Percentiles rank a stretch among this genome's conserved stretches.
phyloP scores from a whole-genome alignment of 176 grass and related monocot species.

The Triticum aestivum region IWGSC_CS_RefSeq_v2.1 NC_057804.1:138882123-138882622 shows the following conservation, averaged over 20 bases:
- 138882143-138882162: slow-evolving; percentile 10
- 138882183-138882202: background rate
- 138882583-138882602: slow-evolving; percentile 50
- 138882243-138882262: background rate
- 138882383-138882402: slow-evolving; percentile 58
- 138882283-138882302: slow-evolving; percentile 51
- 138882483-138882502: slow-evolving; percentile 74
- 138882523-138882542: background rate
- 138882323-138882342: slow-evolving; percentile 64
- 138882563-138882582: slow-evolving; percentile 65
- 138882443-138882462: background rate
- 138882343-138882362: slow-evolving; percentile 44
- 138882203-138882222: background rate
- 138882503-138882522: background rate
- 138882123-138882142: background rate
- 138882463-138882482: slow-evolving; percentile 57
- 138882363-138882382: slow-evolving; percentile 54
- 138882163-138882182: background rate
- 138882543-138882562: slow-evolving; percentile 61
- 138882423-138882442: background rate
- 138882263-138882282: slow-evolving; percentile 73
- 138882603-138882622: slow-evolving; percentile 59
- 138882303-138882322: slow-evolving; percentile 68
- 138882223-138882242: slow-evolving; percentile 13
- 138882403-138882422: slow-evolving; percentile 64